Percentiles rank a stretch among this genome's conserved stretches.
These are phyloP conservation scores for Pseudogymnoascus sp. DNA, from an alignment of 2,329 filamentous ascomycete genomes.

Conservation along the genomic window DNA sequence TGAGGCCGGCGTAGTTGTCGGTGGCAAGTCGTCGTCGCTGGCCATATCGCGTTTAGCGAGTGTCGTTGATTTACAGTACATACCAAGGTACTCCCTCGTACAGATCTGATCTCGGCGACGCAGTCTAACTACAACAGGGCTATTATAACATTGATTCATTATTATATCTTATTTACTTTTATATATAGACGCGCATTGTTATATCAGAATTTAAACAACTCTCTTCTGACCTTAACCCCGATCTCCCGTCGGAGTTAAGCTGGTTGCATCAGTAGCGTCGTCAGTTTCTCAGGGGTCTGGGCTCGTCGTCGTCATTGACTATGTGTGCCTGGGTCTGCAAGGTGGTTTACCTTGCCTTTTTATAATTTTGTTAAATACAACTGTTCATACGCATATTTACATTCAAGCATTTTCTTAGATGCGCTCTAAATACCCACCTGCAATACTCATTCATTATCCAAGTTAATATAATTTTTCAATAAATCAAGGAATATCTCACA, in stretches of 20 bases:
- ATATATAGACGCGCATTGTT: neutral
- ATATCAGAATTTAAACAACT: neutral
- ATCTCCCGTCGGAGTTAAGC: neutral
- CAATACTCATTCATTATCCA: neutral
- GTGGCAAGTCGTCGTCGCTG: neutral
- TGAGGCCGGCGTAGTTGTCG: neutral
- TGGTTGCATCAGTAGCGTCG: neutral
- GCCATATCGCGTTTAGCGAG: slow-evolving; percentile 4
- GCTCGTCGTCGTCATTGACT: slow-evolving; percentile 91
- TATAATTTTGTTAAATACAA: slow-evolving; percentile 1
- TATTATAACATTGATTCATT: neutral
- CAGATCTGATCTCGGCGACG: neutral
- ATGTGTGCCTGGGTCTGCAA: slow-evolving; percentile 30
- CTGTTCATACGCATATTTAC: neutral
- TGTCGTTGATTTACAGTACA: slow-evolving; percentile 9
- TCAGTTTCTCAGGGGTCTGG: neutral
- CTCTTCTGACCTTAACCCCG: neutral
- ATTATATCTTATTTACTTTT: neutral
- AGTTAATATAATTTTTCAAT: neutral
- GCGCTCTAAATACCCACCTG: neutral
- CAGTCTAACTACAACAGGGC: neutral
- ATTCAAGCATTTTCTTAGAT: neutral
- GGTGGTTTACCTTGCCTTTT: neutral
- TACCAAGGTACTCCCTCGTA: neutral
- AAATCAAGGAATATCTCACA: neutral